These are phyloP conservation scores for Pyrenophora tritici-repentis DNA, from an alignment of 2,329 filamentous ascomycete species.

Conservation along the genomic window DNA sequence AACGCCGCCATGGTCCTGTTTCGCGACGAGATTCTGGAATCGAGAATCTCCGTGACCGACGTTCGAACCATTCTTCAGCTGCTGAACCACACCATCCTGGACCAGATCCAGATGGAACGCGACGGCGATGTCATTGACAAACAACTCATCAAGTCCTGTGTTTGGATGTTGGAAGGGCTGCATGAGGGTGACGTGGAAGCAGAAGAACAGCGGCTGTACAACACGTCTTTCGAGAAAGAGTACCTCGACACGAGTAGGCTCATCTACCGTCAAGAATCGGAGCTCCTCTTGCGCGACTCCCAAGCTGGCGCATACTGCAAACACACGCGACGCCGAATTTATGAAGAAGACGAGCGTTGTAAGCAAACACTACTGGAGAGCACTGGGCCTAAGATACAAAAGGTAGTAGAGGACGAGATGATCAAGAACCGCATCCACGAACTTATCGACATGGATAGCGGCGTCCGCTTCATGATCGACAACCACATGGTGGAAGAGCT, in stretches of 20 bases:
- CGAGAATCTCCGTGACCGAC: constrained; percentile 53
- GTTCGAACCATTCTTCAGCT: constrained; percentile 69
- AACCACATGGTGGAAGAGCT: constrained; percentile 82
- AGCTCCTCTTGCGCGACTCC: constrained; percentile 72
- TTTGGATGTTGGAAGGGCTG: constrained; percentile 86
- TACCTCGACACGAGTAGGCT: constrained; percentile 72
- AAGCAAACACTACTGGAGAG: constrained; percentile 76
- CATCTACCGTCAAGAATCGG: constrained; percentile 80
- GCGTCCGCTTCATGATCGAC: constrained; percentile 87
- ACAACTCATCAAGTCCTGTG: constrained; percentile 77
- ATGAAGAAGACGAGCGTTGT: constrained; percentile 82
- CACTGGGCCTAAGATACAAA: constrained; percentile 73
- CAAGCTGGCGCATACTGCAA: constrained; percentile 83
- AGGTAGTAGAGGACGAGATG: constrained; percentile 79
- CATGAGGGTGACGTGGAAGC: constrained; percentile 81
- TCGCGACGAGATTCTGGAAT: constrained; percentile 79
- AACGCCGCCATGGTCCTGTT: constrained; percentile 84
- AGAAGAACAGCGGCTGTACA: constrained; percentile 80
- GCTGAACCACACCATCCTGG: constrained; percentile 80
- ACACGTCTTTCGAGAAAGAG: constrained; percentile 78
- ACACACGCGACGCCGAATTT: constrained; percentile 73
- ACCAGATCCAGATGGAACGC: constrained; percentile 90
- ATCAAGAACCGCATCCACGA: constrained; percentile 78
- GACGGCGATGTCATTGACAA: constrained; percentile 88
- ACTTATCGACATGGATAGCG: constrained; percentile 84